phyloP scores from a whole-genome alignment of 2,329 filamentous ascomycete genomes.

The Chaetomium strumarium region DNA sequence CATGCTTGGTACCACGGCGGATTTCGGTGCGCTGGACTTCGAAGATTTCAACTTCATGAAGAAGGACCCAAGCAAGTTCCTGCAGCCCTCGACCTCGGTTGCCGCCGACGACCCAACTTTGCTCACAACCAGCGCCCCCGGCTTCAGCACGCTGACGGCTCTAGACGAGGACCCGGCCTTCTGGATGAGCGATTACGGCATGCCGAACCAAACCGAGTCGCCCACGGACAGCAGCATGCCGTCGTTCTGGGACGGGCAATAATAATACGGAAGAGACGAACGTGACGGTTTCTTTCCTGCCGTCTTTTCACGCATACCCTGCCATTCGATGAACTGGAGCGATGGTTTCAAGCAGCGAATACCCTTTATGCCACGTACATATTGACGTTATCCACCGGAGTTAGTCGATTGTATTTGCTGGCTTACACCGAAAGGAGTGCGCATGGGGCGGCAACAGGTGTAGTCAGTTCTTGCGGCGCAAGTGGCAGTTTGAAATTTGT shows the following conservation, averaged over 20 bases:
- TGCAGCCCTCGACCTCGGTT: conserved; percentile 36
- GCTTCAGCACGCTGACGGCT: conserved; percentile 18
- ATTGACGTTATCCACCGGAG: conserved; percentile 2
- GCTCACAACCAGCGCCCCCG: conserved; percentile 28
- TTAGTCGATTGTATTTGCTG: conserved; percentile 5
- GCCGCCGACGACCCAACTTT: conserved; percentile 40
- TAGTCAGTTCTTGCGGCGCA: neutral
- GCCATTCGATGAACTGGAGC: conserved; percentile 5
- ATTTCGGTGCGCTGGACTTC: conserved; percentile 48
- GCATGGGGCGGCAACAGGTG: neutral
- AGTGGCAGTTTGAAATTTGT: conserved; percentile 1
- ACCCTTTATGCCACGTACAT: conserved; percentile 9
- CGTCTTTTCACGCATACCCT: conserved; percentile 19
- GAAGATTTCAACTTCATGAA: conserved; percentile 50
- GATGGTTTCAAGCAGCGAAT: conserved; percentile 13
- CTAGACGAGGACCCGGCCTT: conserved; percentile 45
- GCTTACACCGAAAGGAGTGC: neutral
- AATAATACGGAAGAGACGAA: conserved; percentile 17
- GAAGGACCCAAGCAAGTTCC: conserved; percentile 38
- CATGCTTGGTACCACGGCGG: conserved; percentile 37
- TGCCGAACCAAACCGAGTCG: conserved; percentile 30
- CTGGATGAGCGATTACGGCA: conserved; percentile 44
- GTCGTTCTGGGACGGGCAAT: conserved; percentile 27
- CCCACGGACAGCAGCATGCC: conserved; percentile 27
- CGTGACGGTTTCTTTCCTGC: conserved; percentile 3